phyloP scores from a whole-genome alignment of 176 grass and related monocot species.

The Raddia distichophylla region DNA sequence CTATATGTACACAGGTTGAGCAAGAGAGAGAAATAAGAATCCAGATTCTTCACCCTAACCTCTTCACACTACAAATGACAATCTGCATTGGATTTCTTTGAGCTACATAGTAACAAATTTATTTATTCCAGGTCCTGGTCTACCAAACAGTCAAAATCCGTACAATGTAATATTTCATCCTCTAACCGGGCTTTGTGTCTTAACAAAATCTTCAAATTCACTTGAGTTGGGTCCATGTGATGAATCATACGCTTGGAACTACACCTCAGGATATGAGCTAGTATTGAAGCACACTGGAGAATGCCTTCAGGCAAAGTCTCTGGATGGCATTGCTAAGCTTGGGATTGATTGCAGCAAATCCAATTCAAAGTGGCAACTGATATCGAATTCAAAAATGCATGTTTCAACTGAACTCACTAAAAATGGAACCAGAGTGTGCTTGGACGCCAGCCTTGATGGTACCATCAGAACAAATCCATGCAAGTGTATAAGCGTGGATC shows the following conservation, averaged over 20 bases:
- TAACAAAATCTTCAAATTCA: slow-evolving; percentile 46
- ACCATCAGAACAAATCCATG: slow-evolving; percentile 60
- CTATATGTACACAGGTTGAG: no score
- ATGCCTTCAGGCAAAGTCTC: slow-evolving; percentile 58
- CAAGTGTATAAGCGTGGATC: slow-evolving; percentile 67
- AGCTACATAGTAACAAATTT: slow-evolving; percentile 8
- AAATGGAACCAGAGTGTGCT: slow-evolving; percentile 61
- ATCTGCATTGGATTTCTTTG: slow-evolving; percentile 8
- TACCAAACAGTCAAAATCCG: slow-evolving; percentile 55
- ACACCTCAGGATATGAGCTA: slow-evolving; percentile 57
- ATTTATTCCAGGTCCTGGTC: slow-evolving; percentile 65
- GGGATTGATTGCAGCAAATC: slow-evolving; percentile 56
- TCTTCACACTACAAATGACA: neutral
- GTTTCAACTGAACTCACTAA: slow-evolving; percentile 62
- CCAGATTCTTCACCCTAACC: no score
- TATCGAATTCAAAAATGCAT: slow-evolving; percentile 82
- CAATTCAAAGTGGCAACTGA: slow-evolving; percentile 71
- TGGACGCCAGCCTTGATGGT: slow-evolving; percentile 65
- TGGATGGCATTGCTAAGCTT: slow-evolving; percentile 49
- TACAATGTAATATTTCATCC: slow-evolving; percentile 81
- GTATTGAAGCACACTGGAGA: slow-evolving; percentile 55
- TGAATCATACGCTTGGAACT: slow-evolving; percentile 73
- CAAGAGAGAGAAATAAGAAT: no score
- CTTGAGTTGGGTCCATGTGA: slow-evolving; percentile 70
- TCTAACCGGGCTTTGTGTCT: slow-evolving; percentile 72